Conservation (phyloP, 2,329 filamentous ascomycete species). For the Diaporthe batatas region DNA sequence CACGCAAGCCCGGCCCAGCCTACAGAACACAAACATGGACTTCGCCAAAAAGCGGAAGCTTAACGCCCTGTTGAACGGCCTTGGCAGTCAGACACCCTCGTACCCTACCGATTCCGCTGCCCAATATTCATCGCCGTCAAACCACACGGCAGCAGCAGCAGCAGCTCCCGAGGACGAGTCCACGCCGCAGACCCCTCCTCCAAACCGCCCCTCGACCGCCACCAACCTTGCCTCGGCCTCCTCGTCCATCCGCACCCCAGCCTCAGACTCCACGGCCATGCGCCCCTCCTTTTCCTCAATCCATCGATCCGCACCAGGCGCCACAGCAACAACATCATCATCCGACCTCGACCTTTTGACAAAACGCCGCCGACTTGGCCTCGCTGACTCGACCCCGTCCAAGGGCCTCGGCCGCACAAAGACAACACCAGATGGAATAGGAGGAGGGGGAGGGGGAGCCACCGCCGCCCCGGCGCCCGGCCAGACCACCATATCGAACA, state of each 20-base stretch:
- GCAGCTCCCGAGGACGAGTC: conserved; percentile 51
- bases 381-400: conserved; percentile 56
- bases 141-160: conserved; percentile 39
- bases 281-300: conserved; percentile 44
- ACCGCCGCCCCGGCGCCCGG: neutral
- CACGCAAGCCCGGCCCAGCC: neutral
- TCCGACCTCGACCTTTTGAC: conserved; percentile 58
- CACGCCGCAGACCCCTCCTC: conserved; percentile 44
- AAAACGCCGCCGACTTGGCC: conserved; percentile 67
- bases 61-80: conserved; percentile 78
- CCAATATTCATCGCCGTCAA: conserved; percentile 50
- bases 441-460: too few relatives aligned
- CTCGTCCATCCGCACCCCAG: conserved; percentile 41
- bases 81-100: conserved; percentile 63
- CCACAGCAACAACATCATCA: conserved; percentile 33
- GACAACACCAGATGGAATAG: neutral
- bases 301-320: conserved; percentile 42
- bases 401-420: conserved; percentile 43
- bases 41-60: conserved; percentile 81
- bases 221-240: conserved; percentile 37
- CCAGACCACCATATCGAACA: conserved; percentile 56
- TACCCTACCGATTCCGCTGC: conserved; percentile 28
- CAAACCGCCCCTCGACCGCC: conserved; percentile 39
- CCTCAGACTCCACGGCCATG: conserved; percentile 44
- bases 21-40: conserved; percentile 35